Evolutionary conservation across 2,329 filamentous ascomycete genomes (phyloP).

Genomic region (Sarocladium oryzae): DNA sequence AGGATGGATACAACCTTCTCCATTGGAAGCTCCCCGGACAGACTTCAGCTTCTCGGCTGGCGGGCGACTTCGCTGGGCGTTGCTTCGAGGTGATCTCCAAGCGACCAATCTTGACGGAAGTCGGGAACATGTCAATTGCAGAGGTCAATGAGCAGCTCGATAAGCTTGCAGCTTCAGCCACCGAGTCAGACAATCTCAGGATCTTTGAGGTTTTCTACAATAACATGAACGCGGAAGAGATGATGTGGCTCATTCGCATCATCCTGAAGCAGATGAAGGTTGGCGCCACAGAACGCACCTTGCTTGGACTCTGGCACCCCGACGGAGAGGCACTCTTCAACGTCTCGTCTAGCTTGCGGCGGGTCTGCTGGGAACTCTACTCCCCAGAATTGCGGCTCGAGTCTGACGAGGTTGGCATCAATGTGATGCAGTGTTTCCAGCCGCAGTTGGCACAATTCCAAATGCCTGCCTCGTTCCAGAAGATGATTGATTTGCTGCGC

Average conservation of each 20-base stretch:
- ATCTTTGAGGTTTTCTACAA: conserved; percentile 82
- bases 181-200: conserved; percentile 76
- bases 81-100: conserved; percentile 85
- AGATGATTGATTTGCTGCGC: conserved; percentile 64
- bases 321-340: conserved; percentile 76
- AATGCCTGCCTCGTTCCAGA: conserved; percentile 68
- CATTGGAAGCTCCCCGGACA: conserved; percentile 90
- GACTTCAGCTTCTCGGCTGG: conserved; percentile 54
- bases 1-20: conserved; percentile 77
- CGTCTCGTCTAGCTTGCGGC: conserved; percentile 80
- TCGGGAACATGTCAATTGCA: conserved; percentile 75
- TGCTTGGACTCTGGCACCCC: conserved; percentile 77
- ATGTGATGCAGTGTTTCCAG: conserved; percentile 91
- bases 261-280: conserved; percentile 73
- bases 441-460: conserved; percentile 93
- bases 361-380: conserved; percentile 90
- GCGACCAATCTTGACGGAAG: conserved; percentile 65
- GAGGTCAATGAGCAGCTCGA: conserved; percentile 88
- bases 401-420: conserved; percentile 66
- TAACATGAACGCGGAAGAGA: conserved; percentile 86
- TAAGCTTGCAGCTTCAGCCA: conserved; percentile 63
- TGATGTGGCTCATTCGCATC: conserved; percentile 92
- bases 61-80: conserved; percentile 86
- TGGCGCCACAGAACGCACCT: conserved; percentile 78
- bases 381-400: conserved; percentile 68